Evolutionary conservation across 164 flowering plant genomes (phyloP).

Genomic region (Vitis amurensis): DNA sequence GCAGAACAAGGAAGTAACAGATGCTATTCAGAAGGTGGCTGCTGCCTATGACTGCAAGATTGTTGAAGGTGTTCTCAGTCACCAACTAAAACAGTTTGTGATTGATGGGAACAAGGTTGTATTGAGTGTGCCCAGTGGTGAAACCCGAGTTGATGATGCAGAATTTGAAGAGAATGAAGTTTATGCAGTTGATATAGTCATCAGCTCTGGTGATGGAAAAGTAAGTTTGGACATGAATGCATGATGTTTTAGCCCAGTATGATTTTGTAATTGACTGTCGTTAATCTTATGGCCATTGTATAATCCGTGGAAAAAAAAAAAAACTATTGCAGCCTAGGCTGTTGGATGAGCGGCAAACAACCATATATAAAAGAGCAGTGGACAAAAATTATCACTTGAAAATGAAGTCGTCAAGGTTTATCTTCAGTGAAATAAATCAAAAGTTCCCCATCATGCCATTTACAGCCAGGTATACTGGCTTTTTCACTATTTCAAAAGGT

Average conservation of each 20-base stretch:
- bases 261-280: no score
- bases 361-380: slow-evolving; percentile 90
- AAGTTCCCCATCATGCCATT: slow-evolving; percentile 95
- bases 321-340: slow-evolving; percentile 68
- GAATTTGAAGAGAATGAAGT: slow-evolving; percentile 97
- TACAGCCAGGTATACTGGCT: slow-evolving; percentile 61
- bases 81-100: slow-evolving; percentile 87
- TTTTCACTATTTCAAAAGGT: no score
- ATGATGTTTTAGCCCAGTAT: no score
- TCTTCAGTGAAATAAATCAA: slow-evolving; percentile 89
- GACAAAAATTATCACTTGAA: slow-evolving; percentile 89
- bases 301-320: no score
- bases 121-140: slow-evolving; percentile 71
- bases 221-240: slow-evolving; percentile 24
- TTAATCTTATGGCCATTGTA: no score
- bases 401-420: slow-evolving; percentile 95
- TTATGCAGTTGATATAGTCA: slow-evolving; percentile 81
- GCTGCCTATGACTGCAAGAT: slow-evolving; percentile 96
- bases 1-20: slow-evolving; percentile 95
- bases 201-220: slow-evolving; percentile 98
- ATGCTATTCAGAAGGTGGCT: slow-evolving; percentile 96
- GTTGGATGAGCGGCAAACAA: slow-evolving; percentile 91
- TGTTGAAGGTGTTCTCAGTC: slow-evolving; percentile 94
- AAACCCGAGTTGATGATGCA: slow-evolving; percentile 87
- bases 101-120: slow-evolving; percentile 95